Evolutionary conservation across 352 stramenopile species (phyloP).

Genomic region (Sclerospora graminicola): DNA sequence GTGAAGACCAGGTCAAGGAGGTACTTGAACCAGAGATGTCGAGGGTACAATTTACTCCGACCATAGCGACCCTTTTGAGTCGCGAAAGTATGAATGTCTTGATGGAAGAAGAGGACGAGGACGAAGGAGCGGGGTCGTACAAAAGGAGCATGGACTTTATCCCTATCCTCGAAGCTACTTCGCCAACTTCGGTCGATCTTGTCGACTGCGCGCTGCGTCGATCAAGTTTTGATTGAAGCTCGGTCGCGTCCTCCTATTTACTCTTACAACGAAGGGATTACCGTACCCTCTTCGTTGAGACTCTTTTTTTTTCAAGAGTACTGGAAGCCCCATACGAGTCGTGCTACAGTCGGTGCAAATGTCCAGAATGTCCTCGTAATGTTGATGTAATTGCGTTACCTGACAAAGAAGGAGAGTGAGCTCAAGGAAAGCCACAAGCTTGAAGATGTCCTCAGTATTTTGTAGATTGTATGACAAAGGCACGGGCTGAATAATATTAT

Average conservation of each 20-base stretch:
- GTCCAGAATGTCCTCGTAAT: too few relatives aligned
- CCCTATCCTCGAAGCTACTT: slow-evolving; percentile 43
- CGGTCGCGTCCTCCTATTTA: too few relatives aligned
- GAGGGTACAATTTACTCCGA: slow-evolving; percentile 33
- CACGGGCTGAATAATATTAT: too few relatives aligned
- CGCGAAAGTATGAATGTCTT: slow-evolving; percentile 47
- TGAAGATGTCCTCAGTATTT: too few relatives aligned
- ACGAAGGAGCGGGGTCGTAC: slow-evolving; percentile 15
- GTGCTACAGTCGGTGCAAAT: too few relatives aligned
- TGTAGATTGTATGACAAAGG: too few relatives aligned
- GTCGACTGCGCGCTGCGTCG: slow-evolving; percentile 32
- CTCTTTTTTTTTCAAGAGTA: too few relatives aligned
- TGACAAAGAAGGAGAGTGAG: slow-evolving; percentile 10
- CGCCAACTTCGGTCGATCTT: slow-evolving; percentile 24
- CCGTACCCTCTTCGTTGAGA: too few relatives aligned
- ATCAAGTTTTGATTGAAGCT: slow-evolving; percentile 24
- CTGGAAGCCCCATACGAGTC: too few relatives aligned
- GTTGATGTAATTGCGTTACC: slow-evolving; percentile 23
- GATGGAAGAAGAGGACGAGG: slow-evolving; percentile 48
- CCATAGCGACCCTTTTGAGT: slow-evolving; percentile 31
- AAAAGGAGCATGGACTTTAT: slow-evolving; percentile 38
- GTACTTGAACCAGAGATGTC: slow-evolving; percentile 21
- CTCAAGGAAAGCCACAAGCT: too few relatives aligned
- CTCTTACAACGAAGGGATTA: too few relatives aligned
- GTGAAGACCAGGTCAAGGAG: slow-evolving; percentile 20